Conservation (phyloP, 2,329 filamentous ascomycete species). For the Cladosporium sp. region DNA sequence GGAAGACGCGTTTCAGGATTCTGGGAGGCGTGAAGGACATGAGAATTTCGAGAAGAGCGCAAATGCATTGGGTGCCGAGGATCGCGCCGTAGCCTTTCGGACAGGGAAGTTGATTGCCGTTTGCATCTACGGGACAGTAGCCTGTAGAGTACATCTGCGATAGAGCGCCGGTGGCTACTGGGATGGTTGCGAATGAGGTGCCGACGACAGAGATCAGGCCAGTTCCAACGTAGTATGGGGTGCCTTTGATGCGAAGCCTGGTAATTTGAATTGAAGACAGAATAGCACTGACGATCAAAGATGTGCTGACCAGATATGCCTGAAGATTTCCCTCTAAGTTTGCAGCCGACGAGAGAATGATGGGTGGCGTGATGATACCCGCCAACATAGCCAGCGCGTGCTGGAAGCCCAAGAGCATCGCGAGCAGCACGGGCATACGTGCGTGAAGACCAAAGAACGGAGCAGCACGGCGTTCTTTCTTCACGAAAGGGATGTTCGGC, state of each 20-base stretch:
- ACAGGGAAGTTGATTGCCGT: constrained; percentile 67
- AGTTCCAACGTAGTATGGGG: constrained; percentile 72
- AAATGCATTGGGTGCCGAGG: constrained; percentile 57
- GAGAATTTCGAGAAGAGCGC: constrained; percentile 60
- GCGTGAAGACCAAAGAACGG: constrained; percentile 85
- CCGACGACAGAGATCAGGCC: constrained; percentile 76
- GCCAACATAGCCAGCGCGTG: constrained; percentile 70
- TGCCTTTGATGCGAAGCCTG: constrained; percentile 66
- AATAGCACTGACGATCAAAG: constrained; percentile 73
- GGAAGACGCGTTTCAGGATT: constrained; percentile 68
- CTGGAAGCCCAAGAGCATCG: constrained; percentile 71
- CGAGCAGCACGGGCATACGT: constrained; percentile 69
- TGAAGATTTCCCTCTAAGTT: constrained; percentile 59
- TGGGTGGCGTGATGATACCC: constrained; percentile 69
- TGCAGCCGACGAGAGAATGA: constrained; percentile 65
- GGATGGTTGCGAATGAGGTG: constrained; percentile 72
- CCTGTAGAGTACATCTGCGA: constrained; percentile 74
- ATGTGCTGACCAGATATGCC: constrained; percentile 75
- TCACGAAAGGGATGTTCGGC: constrained; percentile 78
- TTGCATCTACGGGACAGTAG: constrained; percentile 56
- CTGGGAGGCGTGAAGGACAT: constrained; percentile 71
- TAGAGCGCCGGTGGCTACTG: constrained; percentile 67
- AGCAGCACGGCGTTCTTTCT: constrained; percentile 53
- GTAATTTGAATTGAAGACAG: constrained; percentile 74
- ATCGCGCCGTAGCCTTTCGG: constrained; percentile 73